These are phyloP conservation scores for Litchi chinensis DNA, from an alignment of 345 rosid genomes.

Conservation along the genomic window DNA sequence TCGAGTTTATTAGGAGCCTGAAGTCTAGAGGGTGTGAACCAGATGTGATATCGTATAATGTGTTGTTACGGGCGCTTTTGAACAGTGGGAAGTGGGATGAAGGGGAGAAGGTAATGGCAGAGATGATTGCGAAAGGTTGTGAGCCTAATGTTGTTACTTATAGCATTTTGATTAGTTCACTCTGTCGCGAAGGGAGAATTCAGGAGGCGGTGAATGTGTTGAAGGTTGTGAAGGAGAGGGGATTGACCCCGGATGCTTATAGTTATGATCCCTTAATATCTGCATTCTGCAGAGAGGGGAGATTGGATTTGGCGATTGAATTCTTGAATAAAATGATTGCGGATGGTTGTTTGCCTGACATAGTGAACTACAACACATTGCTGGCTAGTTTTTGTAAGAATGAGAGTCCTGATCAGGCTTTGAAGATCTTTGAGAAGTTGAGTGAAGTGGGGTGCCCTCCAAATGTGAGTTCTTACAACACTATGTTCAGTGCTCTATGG, in stretches of 20 bases:
- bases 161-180: constrained; percentile 63
- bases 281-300: constrained; percentile 75
- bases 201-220: constrained; percentile 66
- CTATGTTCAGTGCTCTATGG: constrained; percentile 82
- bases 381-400: constrained; percentile 69
- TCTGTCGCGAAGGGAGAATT: constrained; percentile 67
- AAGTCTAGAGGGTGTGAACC: constrained; percentile 60
- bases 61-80: constrained; percentile 59
- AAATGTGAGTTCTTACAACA: constrained; percentile 75
- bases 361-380: constrained; percentile 79
- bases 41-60: constrained; percentile 70
- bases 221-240: constrained; percentile 60
- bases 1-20: constrained; percentile 54
- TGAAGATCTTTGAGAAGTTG: constrained; percentile 67
- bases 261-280: constrained; percentile 84
- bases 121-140: constrained; percentile 60
- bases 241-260: constrained; percentile 65
- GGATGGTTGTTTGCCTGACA: constrained; percentile 80
- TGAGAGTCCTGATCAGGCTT: constrained; percentile 70
- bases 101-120: constrained; percentile 60
- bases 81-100: constrained; percentile 71
- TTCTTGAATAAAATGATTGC: constrained; percentile 75
- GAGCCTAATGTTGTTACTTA: constrained; percentile 72
- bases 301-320: constrained; percentile 68
- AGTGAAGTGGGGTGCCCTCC: constrained; percentile 80